Evolutionary conservation across 2,329 filamentous ascomycete species (phyloP).

Genomic region (Diaporthe sp.): DNA sequence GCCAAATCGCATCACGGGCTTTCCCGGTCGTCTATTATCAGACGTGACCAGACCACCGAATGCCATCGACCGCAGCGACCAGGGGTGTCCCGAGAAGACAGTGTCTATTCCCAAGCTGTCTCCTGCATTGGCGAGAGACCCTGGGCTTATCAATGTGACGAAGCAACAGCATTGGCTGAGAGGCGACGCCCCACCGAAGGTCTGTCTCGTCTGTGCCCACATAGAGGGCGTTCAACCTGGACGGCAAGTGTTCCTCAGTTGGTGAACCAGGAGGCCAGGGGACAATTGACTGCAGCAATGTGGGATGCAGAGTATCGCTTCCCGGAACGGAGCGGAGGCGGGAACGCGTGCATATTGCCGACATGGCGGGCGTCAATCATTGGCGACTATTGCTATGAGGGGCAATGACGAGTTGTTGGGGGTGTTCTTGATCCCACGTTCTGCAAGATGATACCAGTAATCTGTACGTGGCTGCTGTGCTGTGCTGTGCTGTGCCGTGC

Average conservation of each 20-base stretch:
- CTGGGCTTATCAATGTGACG: conserved; percentile 20
- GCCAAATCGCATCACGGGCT: neutral
- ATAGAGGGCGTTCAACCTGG: neutral
- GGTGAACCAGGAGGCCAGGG: neutral
- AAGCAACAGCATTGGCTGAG: conserved; percentile 7
- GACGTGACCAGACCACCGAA: neutral
- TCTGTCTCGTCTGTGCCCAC: neutral
- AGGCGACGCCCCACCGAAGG: conserved; percentile 10
- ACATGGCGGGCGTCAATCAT: neutral
- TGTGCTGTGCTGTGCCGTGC: neutral
- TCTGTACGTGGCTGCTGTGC: conserved; percentile 2
- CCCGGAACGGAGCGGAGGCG: conserved; percentile 10
- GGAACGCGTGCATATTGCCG: neutral
- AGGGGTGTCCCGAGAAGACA: conserved; percentile 16
- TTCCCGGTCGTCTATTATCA: neutral
- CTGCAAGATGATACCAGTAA: conserved; percentile 4
- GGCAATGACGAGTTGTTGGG: neutral
- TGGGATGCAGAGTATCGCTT: neutral
- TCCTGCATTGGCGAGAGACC: conserved; percentile 28
- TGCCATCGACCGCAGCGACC: neutral
- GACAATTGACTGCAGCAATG: neutral
- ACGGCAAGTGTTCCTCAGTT: neutral
- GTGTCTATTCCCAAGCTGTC: conserved; percentile 15
- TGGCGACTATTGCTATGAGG: conserved; percentile 10
- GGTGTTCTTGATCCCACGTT: conserved; percentile 1